Conservation (phyloP, 148 eudicot genomes). For the Rhododendron vialii region DNA sequence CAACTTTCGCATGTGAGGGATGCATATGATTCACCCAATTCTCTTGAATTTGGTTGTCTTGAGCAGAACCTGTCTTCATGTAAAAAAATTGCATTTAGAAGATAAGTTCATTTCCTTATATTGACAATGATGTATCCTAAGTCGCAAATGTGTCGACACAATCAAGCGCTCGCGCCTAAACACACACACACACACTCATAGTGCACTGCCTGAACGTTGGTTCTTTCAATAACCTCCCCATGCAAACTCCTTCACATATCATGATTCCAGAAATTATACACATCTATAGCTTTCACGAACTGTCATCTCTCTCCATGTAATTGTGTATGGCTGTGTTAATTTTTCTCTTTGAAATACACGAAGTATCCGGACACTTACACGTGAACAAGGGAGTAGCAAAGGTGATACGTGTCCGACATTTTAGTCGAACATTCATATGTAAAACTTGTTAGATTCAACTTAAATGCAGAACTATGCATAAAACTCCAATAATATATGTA, state of each 20-base stretch:
- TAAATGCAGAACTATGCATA: background rate
- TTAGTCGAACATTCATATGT: background rate
- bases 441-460: background rate
- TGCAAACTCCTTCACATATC: background rate
- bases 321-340: background rate
- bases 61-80: conserved; percentile 31
- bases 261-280: too few relatives aligned
- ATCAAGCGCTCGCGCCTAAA: background rate
- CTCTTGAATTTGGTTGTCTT: conserved; percentile 26
- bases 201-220: background rate
- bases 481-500: background rate
- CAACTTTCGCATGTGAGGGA: conserved; percentile 60
- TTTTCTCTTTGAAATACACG: background rate
- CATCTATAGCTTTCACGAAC: too few relatives aligned
- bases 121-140: background rate
- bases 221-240: background rate
- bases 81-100: background rate
- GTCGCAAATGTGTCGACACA: background rate
- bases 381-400: background rate
- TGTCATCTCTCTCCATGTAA: background rate
- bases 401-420: background rate
- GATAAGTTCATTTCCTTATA: background rate
- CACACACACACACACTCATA: background rate
- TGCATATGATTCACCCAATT: conserved; percentile 65
- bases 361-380: background rate